Conservation (phyloP, 768 basidiomycete species). For the Xerocomus potaroensis region DNA sequence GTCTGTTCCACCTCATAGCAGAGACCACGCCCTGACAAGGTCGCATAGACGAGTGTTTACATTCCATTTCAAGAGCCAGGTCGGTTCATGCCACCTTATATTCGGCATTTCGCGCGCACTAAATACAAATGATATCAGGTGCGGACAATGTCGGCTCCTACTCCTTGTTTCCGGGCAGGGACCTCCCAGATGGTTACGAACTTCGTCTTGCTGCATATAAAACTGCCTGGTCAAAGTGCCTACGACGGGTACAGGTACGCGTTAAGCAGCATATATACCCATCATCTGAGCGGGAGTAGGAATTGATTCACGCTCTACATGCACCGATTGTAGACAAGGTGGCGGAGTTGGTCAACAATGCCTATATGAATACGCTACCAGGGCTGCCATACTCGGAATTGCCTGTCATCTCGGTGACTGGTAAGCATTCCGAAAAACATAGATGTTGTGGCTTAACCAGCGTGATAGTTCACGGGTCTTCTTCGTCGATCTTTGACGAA, state of each 20-base stretch:
- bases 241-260: slow-evolving; percentile 51
- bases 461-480: slow-evolving; percentile 41
- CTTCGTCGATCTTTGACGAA: slow-evolving; percentile 44
- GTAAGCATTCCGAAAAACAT: slow-evolving; percentile 31
- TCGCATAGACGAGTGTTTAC: slow-evolving; percentile 26
- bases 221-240: slow-evolving; percentile 55
- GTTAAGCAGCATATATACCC: not conserved
- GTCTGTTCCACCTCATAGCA: slow-evolving; percentile 11
- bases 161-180: slow-evolving; percentile 28
- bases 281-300: slow-evolving; percentile 28
- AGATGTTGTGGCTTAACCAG: slow-evolving; percentile 1
- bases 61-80: slow-evolving; percentile 25
- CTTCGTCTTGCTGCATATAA: slow-evolving; percentile 52
- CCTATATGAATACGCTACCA: slow-evolving; percentile 44
- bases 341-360: slow-evolving; percentile 37
- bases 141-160: slow-evolving; percentile 17
- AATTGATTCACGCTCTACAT: slow-evolving; percentile 45
- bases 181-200: slow-evolving; percentile 30
- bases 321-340: slow-evolving; percentile 45
- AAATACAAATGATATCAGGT: slow-evolving; percentile 14
- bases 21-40: slow-evolving; percentile 5
- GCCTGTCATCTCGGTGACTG: slow-evolving; percentile 53
- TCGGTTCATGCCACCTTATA: slow-evolving; percentile 5
- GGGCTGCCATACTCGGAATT: slow-evolving; percentile 59
- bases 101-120: not conserved